A percentile compares a stretch with the other conserved stretches of the same genome.
Conservation (phyloP, 306 rosid genomes). For the Acacia melanoxylon region DNA sequence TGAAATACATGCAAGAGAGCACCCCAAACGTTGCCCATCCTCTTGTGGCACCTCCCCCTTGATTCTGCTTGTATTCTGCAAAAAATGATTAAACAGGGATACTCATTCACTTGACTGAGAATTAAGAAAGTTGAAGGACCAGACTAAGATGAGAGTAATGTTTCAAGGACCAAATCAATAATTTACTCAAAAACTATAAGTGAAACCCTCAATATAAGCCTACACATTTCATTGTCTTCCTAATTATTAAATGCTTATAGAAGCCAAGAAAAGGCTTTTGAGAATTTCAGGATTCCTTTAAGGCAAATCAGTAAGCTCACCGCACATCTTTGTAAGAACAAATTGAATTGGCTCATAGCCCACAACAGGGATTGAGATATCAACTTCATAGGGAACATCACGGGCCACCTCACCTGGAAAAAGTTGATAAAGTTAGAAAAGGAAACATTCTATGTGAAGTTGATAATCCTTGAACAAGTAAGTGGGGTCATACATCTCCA, state of each 20-base stretch:
- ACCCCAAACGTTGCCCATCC: conserved; percentile 95
- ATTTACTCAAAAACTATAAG: background rate
- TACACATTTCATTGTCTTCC: conserved; percentile 17
- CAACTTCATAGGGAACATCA: conserved; percentile 68
- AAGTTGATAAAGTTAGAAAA: conserved; percentile 23
- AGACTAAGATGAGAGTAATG: background rate
- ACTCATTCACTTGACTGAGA: conserved; percentile 18
- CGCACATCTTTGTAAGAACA: conserved; percentile 79
- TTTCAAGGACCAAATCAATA: background rate
- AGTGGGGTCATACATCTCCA: conserved; percentile 84
- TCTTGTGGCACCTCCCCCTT: conserved; percentile 53
- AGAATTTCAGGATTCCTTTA: conserved; percentile 9
- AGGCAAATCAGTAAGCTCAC: conserved; percentile 46
- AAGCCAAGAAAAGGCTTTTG: background rate
- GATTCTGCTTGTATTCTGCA: conserved; percentile 69
- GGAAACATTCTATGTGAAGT: conserved; percentile 25
- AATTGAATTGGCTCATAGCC: conserved; percentile 81
- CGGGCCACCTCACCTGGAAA: conserved; percentile 69
- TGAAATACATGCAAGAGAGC: conserved; percentile 79
- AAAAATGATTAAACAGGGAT: conserved; percentile 38
- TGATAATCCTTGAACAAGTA: conserved; percentile 21
- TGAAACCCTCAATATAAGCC: conserved; percentile 8
- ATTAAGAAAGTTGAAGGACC: background rate
- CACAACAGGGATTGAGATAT: conserved; percentile 75
- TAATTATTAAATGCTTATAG: conserved; percentile 12